Percentiles rank a stretch among this genome's conserved stretches.
phyloP scores from a whole-genome alignment of 768 basidiomycete genomes.

The Roridomyces roridus region DNA sequence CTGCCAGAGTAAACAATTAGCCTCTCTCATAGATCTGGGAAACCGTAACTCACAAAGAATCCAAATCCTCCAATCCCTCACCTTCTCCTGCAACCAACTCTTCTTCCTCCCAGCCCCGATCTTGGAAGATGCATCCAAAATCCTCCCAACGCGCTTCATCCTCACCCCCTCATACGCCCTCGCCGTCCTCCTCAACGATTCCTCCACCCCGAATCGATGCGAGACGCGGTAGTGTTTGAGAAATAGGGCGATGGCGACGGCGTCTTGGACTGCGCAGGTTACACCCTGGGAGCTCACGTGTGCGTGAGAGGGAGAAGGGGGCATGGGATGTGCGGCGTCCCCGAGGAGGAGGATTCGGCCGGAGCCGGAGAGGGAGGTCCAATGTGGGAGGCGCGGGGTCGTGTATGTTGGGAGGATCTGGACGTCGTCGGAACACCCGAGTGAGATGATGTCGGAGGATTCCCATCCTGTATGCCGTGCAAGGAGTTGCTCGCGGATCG shows the following conservation, averaged over 20 bases:
- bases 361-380: constrained; percentile 35
- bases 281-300: constrained; percentile 49
- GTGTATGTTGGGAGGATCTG: constrained; percentile 40
- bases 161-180: constrained; percentile 41
- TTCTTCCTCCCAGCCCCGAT: constrained; percentile 31
- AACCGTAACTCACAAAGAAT: constrained; percentile 39
- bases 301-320: too few relatives aligned
- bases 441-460: constrained; percentile 35
- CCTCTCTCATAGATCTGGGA: neutral
- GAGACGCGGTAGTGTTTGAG: constrained; percentile 37
- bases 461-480: constrained; percentile 39
- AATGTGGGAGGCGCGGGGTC: constrained; percentile 41
- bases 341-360: constrained; percentile 47
- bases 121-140: constrained; percentile 42
- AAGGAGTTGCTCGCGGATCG: constrained; percentile 37
- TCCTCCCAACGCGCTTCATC: constrained; percentile 36
- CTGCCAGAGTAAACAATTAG: constrained; percentile 16
- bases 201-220: constrained; percentile 18
- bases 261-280: constrained; percentile 48
- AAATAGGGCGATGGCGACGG: constrained; percentile 40
- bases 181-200: constrained; percentile 29
- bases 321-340: constrained; percentile 52
- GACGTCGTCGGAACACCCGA: constrained; percentile 32
- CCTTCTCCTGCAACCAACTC: constrained; percentile 34
- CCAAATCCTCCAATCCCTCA: constrained; percentile 41